Evolutionary conservation across 2,329 filamentous ascomycete genomes (phyloP).

Genomic region (Orbilia ellipsospora): DNA sequence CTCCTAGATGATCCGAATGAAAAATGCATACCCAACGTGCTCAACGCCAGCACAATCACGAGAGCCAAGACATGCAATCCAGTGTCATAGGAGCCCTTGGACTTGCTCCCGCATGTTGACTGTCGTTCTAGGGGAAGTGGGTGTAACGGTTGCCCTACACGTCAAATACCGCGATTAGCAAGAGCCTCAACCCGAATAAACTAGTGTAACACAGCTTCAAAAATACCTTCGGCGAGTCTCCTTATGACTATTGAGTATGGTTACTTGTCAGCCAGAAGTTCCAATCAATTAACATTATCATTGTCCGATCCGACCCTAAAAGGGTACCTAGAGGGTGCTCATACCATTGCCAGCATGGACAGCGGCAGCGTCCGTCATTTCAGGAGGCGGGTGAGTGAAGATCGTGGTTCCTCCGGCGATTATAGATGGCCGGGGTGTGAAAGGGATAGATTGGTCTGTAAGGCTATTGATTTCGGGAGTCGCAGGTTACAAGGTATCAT

Average conservation of each 20-base stretch:
- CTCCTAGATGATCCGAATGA: neutral
- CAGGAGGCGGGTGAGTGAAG: slow-evolving; percentile 24
- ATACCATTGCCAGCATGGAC: slow-evolving; percentile 51
- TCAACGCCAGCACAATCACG: slow-evolving; percentile 69
- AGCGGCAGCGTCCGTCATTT: slow-evolving; percentile 54
- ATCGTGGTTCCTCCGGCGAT: slow-evolving; percentile 34
- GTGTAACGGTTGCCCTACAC: slow-evolving; percentile 31
- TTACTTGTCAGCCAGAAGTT: slow-evolving; percentile 27
- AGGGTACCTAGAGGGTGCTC: neutral
- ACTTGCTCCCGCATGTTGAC: slow-evolving; percentile 56
- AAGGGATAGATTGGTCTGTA: neutral
- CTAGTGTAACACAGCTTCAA: neutral
- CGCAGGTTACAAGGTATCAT: slow-evolving; percentile 43
- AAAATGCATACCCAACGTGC: slow-evolving; percentile 65
- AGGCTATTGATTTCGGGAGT: slow-evolving; percentile 15
- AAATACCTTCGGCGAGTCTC: slow-evolving; percentile 42
- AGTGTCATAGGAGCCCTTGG: slow-evolving; percentile 67
- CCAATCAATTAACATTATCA: neutral
- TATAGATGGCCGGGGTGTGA: slow-evolving; percentile 20
- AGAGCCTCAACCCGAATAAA: neutral
- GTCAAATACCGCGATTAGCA: slow-evolving; percentile 14
- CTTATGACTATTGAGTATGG: slow-evolving; percentile 30
- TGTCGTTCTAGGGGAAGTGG: slow-evolving; percentile 42
- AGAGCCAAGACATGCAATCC: slow-evolving; percentile 70
- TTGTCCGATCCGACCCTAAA: no score